A percentile compares a stretch with the other conserved stretches of the same genome.
Conservation (phyloP, 1,284 basidiomycete genomes). For the Microbotryomycetes sp. region DNA sequence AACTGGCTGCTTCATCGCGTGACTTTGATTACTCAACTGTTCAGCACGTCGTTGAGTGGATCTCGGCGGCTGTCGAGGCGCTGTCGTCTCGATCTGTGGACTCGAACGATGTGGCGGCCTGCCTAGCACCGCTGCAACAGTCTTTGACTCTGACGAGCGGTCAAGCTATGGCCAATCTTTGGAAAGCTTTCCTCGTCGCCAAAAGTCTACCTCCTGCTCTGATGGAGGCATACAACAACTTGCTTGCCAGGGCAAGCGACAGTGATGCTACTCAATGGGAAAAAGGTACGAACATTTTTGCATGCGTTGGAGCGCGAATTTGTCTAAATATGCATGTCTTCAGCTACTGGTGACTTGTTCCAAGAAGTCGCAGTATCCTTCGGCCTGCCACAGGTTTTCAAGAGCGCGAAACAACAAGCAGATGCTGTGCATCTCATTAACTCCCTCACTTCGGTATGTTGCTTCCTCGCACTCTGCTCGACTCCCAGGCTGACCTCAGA, state of each 20-base stretch:
- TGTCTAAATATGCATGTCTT: too few relatives aligned
- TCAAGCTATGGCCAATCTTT: slow-evolving; percentile 43
- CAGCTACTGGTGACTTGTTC: slow-evolving; percentile 21
- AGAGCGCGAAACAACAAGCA: background rate
- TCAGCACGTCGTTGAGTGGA: slow-evolving; percentile 42
- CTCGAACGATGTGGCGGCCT: slow-evolving; percentile 1
- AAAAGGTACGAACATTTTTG: background rate
- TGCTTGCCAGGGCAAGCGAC: slow-evolving; percentile 3
- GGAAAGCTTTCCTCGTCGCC: slow-evolving; percentile 42
- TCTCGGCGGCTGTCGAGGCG: slow-evolving; percentile 32
- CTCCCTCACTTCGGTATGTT: slow-evolving; percentile 3
- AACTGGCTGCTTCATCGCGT: slow-evolving; percentile 34
- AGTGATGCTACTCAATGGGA: slow-evolving; percentile 18
- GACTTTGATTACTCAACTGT: slow-evolving; percentile 46
- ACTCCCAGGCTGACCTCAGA: too few relatives aligned
- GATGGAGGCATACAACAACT: slow-evolving; percentile 8
- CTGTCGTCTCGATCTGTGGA: slow-evolving; percentile 4
- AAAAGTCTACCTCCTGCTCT: too few relatives aligned
- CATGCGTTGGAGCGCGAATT: too few relatives aligned
- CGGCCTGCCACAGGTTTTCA: slow-evolving; percentile 17
- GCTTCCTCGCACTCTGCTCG: background rate
- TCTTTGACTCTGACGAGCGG: slow-evolving; percentile 41
- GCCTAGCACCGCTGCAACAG: slow-evolving; percentile 33
- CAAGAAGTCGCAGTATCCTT: slow-evolving; percentile 24
- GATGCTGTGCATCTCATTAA: slow-evolving; percentile 11